Percentiles rank a stretch among this genome's conserved stretches.
These are phyloP conservation scores for Primulina tabacum DNA, from an alignment of 257 asterid genomes.

Conservation along the genomic window DNA sequence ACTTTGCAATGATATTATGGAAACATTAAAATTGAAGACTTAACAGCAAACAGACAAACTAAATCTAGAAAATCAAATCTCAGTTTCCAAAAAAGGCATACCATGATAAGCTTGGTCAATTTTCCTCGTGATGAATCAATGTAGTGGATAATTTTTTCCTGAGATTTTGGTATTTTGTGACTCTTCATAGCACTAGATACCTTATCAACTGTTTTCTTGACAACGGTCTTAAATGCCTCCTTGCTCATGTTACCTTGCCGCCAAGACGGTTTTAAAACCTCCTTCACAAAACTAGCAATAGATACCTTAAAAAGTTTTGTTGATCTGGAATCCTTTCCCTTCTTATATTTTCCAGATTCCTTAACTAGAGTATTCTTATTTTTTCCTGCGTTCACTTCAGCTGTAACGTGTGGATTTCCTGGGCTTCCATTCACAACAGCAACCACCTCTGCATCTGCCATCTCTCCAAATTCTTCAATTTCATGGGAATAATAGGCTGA, in stretches of 20 bases:
- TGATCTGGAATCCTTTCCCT: conserved; percentile 63
- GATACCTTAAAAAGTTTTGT: conserved; percentile 63
- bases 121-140: conserved; percentile 85
- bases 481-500: conserved; percentile 41
- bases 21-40: conserved; percentile 1
- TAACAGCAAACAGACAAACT: conserved; percentile 22
- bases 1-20: conserved; percentile 5
- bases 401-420: conserved; percentile 51
- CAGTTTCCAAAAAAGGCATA: conserved; percentile 37
- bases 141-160: conserved; percentile 72
- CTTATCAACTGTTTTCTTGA: conserved; percentile 98
- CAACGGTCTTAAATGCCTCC: conserved; percentile 97
- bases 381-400: conserved; percentile 52
- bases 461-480: conserved; percentile 82
- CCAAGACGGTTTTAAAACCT: conserved; percentile 95
- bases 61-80: conserved; percentile 7
- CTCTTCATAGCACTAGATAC: conserved; percentile 94
- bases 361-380: conserved; percentile 73
- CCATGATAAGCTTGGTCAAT: conserved; percentile 96
- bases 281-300: conserved; percentile 90
- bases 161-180: conserved; percentile 79
- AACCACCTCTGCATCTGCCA: conserved; percentile 77
- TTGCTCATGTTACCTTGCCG: conserved; percentile 99
- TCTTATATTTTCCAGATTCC: conserved; percentile 58
- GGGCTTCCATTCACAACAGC: conserved; percentile 65